These are phyloP conservation scores for Malassezia restricta DNA, from an alignment of 1,284 basidiomycete species.

Conservation along the genomic window DNA sequence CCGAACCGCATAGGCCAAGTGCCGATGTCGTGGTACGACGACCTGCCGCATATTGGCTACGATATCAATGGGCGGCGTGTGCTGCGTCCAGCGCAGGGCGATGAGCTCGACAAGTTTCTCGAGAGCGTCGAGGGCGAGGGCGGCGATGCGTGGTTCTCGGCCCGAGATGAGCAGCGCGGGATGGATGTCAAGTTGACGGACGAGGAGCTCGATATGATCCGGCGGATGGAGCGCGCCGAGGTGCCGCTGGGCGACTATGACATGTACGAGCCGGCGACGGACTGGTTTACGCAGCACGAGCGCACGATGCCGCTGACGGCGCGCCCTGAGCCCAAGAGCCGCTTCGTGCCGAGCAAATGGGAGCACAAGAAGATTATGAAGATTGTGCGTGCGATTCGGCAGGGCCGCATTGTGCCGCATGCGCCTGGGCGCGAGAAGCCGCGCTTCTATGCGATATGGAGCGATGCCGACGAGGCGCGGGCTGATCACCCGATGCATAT, in stretches of 20 bases:
- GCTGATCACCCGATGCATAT: slow-evolving; percentile 57
- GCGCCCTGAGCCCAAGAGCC: slow-evolving; percentile 85
- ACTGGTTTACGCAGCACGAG: slow-evolving; percentile 95
- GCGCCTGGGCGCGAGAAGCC: slow-evolving; percentile 65
- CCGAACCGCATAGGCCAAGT: slow-evolving; percentile 89
- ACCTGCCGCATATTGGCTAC: slow-evolving; percentile 97
- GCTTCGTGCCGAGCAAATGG: slow-evolving; percentile 98
- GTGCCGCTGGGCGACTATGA: slow-evolving; percentile 73
- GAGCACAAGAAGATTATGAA: slow-evolving; percentile 99
- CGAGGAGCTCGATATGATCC: slow-evolving; percentile 91
- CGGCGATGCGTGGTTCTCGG: slow-evolving; percentile 80
- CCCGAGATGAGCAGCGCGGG: slow-evolving; percentile 78
- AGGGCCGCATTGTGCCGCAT: slow-evolving; percentile 80
- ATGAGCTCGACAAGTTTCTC: slow-evolving; percentile 95
- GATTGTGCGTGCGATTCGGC: slow-evolving; percentile 93
- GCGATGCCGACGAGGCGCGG: slow-evolving; percentile 49
- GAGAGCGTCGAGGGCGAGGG: slow-evolving; percentile 69
- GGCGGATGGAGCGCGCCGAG: slow-evolving; percentile 74
- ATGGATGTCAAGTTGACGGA: slow-evolving; percentile 73
- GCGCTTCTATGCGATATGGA: slow-evolving; percentile 82
- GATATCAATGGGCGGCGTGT: slow-evolving; percentile 88
- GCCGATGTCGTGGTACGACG: slow-evolving; percentile 98
- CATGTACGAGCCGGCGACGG: slow-evolving; percentile 76
- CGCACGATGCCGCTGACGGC: slow-evolving; percentile 82
- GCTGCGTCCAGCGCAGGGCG: slow-evolving; percentile 81